Base-by-base conservation (phyloP, 495 filamentous ascomycete species). In the Xylaria intraflava region DNA sequence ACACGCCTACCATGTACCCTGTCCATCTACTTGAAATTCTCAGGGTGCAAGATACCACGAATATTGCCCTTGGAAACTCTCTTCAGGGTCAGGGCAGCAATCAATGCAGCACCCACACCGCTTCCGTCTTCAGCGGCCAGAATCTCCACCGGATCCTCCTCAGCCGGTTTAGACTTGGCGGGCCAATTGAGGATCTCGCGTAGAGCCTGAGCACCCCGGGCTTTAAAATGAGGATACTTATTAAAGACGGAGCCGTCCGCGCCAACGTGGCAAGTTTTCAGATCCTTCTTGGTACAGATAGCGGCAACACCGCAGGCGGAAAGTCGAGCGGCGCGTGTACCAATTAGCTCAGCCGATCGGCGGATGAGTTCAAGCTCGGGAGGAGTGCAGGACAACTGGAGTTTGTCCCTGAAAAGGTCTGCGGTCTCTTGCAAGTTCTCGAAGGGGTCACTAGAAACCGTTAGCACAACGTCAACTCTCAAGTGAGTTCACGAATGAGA, bases 141-240 rank as follows among this genome's bases (percentile, higher is more conserved):
- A 56, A 97, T 86, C 70, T 83, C 81, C 31, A 97, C 83, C 39
- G 89, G 90, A 66, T 97, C 92, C 64, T 85, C 80, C 67, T 87
- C 85, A 61, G 62, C 79, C 4, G 68, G 56, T 55, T 64, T 73
- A 46, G 74, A 76, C 72, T 79, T 81, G 45, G 80, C 80, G 2
- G 83, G 77, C 93, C 92, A 96, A 70, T 93, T 90, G 11, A 97
- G 79, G 61, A 96, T 95, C 76, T 97, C 91, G 17, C 90, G 83
- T 19, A 97, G 82, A 19, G 92, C 92, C 60, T 83, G 77, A 4
- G 92, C 92, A 50, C 90, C 90, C 45, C 92, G 87, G 14, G 81
- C 80, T 78, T 96, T 92, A 79, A 97, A 97, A 70, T 96, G 88
- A 1, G 92, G 92, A 72, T 96, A 96, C 69, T 95, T 96, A 78